Percentiles rank a stretch among this genome's conserved stretches.
Conservation (phyloP, 1,284 basidiomycete species). For the Pseudozyma hubeiensis region DNA sequence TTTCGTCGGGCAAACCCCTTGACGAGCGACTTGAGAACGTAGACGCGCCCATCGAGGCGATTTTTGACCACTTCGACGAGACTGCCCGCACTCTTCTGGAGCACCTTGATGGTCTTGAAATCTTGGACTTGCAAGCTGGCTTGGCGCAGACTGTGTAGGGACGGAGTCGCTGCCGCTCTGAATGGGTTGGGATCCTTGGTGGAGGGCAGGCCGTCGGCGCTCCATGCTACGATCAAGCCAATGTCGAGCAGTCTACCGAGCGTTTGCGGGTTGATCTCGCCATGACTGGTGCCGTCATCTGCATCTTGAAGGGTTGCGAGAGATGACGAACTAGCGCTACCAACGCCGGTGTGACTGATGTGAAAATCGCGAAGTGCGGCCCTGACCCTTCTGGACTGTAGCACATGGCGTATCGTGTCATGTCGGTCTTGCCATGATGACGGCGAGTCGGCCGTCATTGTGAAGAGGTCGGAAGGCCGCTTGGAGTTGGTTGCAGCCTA, state of each 20-base stretch:
- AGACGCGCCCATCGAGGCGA: slow-evolving; percentile 61
- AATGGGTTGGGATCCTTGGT: slow-evolving; percentile 40
- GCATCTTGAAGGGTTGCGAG: not conserved
- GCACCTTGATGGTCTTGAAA: slow-evolving; percentile 57
- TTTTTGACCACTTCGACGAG: slow-evolving; percentile 64
- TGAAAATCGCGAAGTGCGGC: slow-evolving; percentile 44
- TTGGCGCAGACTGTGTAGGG: slow-evolving; percentile 25
- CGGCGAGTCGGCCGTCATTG: slow-evolving; percentile 21
- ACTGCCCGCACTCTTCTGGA: slow-evolving; percentile 60
- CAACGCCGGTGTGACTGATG: slow-evolving; percentile 19
- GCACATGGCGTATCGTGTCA: slow-evolving; percentile 28
- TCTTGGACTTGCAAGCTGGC: slow-evolving; percentile 49
- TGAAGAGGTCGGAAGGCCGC: not conserved
- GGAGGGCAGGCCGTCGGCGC: slow-evolving; percentile 30
- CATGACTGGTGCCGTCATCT: slow-evolving; percentile 9
- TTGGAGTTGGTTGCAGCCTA: not conserved
- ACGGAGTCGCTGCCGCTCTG: slow-evolving; percentile 31
- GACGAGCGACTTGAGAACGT: slow-evolving; percentile 65
- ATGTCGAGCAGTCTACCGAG: slow-evolving; percentile 47
- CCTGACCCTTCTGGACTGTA: slow-evolving; percentile 20
- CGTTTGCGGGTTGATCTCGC: not conserved
- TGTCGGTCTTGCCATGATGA: slow-evolving; percentile 32
- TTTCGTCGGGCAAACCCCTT: slow-evolving; percentile 64
- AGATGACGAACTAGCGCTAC: not conserved
- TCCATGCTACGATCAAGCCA: slow-evolving; percentile 54